phyloP scores from a whole-genome alignment of 768 basidiomycete species.

The Gloeopeniophorella convolvens region DNA sequence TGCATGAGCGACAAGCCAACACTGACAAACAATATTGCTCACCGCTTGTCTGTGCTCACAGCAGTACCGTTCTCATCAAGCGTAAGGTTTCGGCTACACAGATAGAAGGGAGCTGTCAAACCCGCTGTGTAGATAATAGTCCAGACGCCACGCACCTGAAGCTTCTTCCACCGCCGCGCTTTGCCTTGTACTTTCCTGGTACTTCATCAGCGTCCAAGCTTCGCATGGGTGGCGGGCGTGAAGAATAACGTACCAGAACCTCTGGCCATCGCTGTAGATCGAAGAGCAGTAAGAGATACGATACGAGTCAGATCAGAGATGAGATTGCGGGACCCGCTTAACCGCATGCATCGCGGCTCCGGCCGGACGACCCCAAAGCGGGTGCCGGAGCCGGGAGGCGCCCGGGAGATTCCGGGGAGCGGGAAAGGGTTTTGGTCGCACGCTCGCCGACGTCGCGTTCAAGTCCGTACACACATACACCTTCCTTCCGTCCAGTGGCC shows the following conservation, averaged over 20 bases:
- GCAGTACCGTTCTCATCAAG: constrained; percentile 28
- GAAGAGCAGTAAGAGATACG: too few relatives aligned
- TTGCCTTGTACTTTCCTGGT: constrained; percentile 36
- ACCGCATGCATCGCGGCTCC: too few relatives aligned
- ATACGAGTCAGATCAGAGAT: neutral
- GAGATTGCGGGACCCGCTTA: too few relatives aligned
- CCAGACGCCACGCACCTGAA: constrained; percentile 28
- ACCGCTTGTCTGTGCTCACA: constrained; percentile 22
- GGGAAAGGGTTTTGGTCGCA: too few relatives aligned
- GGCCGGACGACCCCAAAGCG: too few relatives aligned
- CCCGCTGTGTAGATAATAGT: constrained; percentile 5
- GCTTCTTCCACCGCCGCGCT: constrained; percentile 38
- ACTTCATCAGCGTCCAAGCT: neutral
- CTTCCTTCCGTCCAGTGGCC: too few relatives aligned
- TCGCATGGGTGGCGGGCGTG: too few relatives aligned
- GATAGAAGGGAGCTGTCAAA: constrained; percentile 17
- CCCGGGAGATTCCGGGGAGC: neutral
- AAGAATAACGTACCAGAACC: constrained; percentile 1
- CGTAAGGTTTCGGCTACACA: constrained; percentile 17
- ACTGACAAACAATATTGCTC: neutral
- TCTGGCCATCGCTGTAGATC: constrained; percentile 2
- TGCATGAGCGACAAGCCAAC: neutral
- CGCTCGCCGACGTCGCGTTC: too few relatives aligned
- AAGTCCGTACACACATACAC: too few relatives aligned
- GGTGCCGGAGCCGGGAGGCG: too few relatives aligned